phyloP scores from a whole-genome alignment of 257 asterid species.

The Gynochthodes officinalis region DNA sequence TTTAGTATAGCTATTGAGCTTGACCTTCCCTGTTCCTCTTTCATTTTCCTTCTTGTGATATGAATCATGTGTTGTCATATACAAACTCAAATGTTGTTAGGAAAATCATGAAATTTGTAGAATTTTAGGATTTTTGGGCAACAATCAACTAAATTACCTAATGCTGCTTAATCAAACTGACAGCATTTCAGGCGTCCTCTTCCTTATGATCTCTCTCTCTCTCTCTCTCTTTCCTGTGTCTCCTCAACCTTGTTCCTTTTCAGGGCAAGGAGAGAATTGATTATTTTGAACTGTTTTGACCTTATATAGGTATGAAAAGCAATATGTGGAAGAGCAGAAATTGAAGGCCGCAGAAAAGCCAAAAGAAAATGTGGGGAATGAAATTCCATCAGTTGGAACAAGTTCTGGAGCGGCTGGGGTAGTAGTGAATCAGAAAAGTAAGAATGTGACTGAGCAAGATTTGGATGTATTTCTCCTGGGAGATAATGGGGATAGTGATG shows the following conservation, averaged over 20 bases:
- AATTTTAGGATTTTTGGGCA: background rate
- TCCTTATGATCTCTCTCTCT: too few relatives aligned
- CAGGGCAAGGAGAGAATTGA: conserved; percentile 12
- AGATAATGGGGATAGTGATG: conserved; percentile 76
- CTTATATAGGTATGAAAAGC: conserved; percentile 64
- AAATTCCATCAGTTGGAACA: conserved; percentile 42
- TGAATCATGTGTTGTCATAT: background rate
- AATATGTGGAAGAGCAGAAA: conserved; percentile 54
- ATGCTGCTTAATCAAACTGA: background rate
- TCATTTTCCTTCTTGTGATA: too few relatives aligned
- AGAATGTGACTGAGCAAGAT: conserved; percentile 67
- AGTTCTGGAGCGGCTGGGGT: conserved; percentile 38
- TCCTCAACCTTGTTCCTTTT: background rate
- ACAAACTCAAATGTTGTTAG: conserved; percentile 7
- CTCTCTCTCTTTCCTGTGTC: background rate
- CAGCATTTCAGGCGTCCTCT: background rate
- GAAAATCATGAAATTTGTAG: background rate
- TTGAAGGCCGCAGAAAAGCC: conserved; percentile 49
- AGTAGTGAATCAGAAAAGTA: conserved; percentile 40
- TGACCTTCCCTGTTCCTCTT: background rate
- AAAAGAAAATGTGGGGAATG: conserved; percentile 45
- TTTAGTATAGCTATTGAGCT: background rate
- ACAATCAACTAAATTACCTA: background rate
- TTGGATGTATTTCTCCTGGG: conserved; percentile 94
- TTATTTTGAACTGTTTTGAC: conserved; percentile 15